Conservation (phyloP, 768 basidiomycete genomes). For the Agrocybe praecox region DNA sequence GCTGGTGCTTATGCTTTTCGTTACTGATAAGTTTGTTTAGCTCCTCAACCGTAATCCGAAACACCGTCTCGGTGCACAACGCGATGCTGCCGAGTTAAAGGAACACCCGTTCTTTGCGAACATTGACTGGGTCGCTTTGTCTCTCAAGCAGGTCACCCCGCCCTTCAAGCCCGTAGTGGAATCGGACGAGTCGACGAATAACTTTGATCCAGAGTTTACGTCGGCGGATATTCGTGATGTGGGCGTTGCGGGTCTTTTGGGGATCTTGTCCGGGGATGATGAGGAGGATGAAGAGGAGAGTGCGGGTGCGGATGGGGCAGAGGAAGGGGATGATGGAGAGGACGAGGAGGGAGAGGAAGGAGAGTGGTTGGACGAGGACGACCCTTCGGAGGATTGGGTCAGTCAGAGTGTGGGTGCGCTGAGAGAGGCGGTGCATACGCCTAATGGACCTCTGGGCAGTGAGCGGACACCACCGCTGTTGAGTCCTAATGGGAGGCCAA, state of each 20-base stretch:
- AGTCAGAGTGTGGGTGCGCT: constrained; percentile 41
- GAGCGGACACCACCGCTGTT: constrained; percentile 35
- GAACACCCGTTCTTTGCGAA: constrained; percentile 91
- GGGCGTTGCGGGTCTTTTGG: constrained; percentile 40
- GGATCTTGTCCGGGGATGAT: not conserved
- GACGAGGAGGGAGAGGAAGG: constrained; percentile 8
- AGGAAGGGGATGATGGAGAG: constrained; percentile 23
- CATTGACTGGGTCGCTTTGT: constrained; percentile 91
- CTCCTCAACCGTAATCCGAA: constrained; percentile 98
- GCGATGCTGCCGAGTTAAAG: constrained; percentile 93
- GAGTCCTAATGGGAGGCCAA: constrained; percentile 13
- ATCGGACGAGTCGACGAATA: constrained; percentile 96
- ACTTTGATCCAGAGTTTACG: constrained; percentile 99
- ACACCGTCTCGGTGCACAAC: constrained; percentile 88
- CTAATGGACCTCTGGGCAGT: constrained; percentile 78
- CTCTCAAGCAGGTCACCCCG: constrained; percentile 87
- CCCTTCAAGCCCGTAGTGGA: constrained; percentile 98
- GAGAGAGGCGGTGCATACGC: constrained; percentile 47
- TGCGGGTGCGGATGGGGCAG: constrained; percentile 36
- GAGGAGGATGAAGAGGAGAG: constrained; percentile 2
- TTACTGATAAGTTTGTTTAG: constrained; percentile 40
- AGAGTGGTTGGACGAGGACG: constrained; percentile 37
- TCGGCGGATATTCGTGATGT: constrained; percentile 83
- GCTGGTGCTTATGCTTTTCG: constrained; percentile 7
- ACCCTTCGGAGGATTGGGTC: constrained; percentile 75